Base-by-base conservation (phyloP, 129 eudicot species). In the Tagetes erecta region DNA sequence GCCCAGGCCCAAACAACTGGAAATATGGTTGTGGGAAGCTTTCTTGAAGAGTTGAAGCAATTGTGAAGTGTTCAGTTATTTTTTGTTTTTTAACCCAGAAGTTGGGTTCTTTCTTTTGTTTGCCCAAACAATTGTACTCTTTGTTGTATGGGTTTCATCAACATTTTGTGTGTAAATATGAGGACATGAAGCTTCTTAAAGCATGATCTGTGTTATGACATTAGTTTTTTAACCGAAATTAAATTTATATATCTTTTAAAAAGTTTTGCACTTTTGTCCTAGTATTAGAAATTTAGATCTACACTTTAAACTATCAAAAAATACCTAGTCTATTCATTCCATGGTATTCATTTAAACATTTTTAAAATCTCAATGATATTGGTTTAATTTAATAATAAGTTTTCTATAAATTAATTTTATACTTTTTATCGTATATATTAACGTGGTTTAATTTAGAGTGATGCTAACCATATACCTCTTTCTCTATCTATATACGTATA, bases 61-160 rank as follows among this genome's bases (percentile, higher is more conserved):
- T 42, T 76, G 74, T 76, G 67, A 76, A 76, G 68, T 76, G 80
- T 76, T 52, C 37, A 56, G 68, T 53, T 67, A 33, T 41, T 56
- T 67, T 42, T 41, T 56, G 31, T 45, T 76, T 60, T 67, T 11
- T 41, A 3, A 58, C 75, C 73, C 67, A 51, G 38, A 71, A 79
- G 49, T 35, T 64, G 73, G 75, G 78, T 12, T 72, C 47, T 55
- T 53, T 55, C 36, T 40, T 72, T 55, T 41, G 44, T 42, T 30
- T 67, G 35, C 47, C 75, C 31, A 63, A 39, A 78, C 47, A 39
- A 5, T 52, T 72, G 78, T 55, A 78, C 58, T 72, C 68, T 58
- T 68, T 75, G 50, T 68, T 64, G 67, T 78, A 78, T 71, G 82
- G 55, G 20, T 78, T 65, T 38, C 42, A 20, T 34, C 20, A 20